Base-by-base conservation (phyloP, 1,284 basidiomycete species). In the Papiliotrema nemorosa region DNA sequence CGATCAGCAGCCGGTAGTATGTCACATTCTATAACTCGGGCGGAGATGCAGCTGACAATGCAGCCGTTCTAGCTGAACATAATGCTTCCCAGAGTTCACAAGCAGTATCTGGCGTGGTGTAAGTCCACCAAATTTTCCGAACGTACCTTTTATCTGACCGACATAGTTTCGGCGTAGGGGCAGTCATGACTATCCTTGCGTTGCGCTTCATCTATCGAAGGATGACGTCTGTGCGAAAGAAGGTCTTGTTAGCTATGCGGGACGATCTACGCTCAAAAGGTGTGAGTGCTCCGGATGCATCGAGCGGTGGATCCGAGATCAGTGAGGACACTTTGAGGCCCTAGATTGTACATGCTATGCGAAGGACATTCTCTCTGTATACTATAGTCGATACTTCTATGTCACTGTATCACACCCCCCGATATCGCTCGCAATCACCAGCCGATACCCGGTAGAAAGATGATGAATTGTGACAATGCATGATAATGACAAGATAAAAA, bases 181-280 rank as follows among this genome's bases (percentile, higher is more conserved):
- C 57, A 59, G 59, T 90, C 24, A 81, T 94, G 57, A 94, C 91
- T 0, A 57, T 88, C 42, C 69, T 77, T 31, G 87, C 90, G 0
- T 85, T 88, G 74, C 91, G 88, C 84, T 96, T 87, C 70, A 87
- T 96, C 62, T 83, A 82, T 62, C 76, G 72, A 47, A 72, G 84
- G 72, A 90, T 94, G 83, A 82, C 37, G 14, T 14, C 39, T 5
- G 47, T 49, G 12, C 47, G 47, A 12, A 49, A 49, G 47, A 49
- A 42, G 47, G 47, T 49, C 13, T 24, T 49, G 12, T 33, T 49
- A 20, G 14, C 38, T 7, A 49, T 49, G 47, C n/a, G 47, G 22
- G 47, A 49, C n/a, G 47, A 49, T 21, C 31, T 49, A 10, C 39
- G 22, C 5, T 35, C 27, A 3, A 49, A 49, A 22, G 47, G 46